Percentiles rank a stretch among this genome's conserved stretches.
These are phyloP conservation scores for Takashimella tepidaria DNA, from an alignment of 1,284 basidiomycete genomes.

Conservation along the genomic window DNA sequence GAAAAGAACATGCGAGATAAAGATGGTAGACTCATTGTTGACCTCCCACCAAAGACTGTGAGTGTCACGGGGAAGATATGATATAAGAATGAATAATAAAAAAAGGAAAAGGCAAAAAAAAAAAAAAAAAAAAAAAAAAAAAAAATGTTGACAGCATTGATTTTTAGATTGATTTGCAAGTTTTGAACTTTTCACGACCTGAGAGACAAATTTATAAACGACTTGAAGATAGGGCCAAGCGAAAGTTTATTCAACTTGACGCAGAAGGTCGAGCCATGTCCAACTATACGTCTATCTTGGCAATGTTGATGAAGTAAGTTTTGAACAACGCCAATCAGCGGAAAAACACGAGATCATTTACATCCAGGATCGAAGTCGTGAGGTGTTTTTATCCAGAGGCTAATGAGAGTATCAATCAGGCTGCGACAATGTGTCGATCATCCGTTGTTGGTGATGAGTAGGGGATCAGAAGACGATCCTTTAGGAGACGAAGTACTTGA, in stretches of 20 bases:
- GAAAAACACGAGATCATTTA: no score
- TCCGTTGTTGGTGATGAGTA: conserved; percentile 62
- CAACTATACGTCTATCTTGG: conserved; percentile 84
- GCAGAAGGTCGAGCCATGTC: conserved; percentile 71
- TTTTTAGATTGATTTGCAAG: conserved; percentile 59
- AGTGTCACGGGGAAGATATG: no score
- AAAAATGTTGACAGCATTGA: no score
- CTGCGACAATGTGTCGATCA: conserved; percentile 81
- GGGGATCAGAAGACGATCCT: conserved; percentile 52
- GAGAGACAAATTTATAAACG: conserved; percentile 72
- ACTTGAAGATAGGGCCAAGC: conserved; percentile 44
- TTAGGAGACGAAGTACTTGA: conserved; percentile 48
- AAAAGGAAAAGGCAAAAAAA: no score
- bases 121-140: no score
- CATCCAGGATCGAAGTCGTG: no score
- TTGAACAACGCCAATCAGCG: no score
- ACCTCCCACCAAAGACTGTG: conserved; percentile 79
- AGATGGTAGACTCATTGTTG: conserved; percentile 82
- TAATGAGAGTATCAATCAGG: conserved; percentile 52
- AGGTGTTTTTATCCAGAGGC: no score
- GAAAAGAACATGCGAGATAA: conserved; percentile 91
- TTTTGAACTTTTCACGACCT: conserved; percentile 66
- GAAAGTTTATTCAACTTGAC: conserved; percentile 64
- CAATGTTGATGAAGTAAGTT: conserved; percentile 80
- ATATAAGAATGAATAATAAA: not conserved